Conservation (phyloP, 495 filamentous ascomycete species). For the Pyrenula massariospora region DNA sequence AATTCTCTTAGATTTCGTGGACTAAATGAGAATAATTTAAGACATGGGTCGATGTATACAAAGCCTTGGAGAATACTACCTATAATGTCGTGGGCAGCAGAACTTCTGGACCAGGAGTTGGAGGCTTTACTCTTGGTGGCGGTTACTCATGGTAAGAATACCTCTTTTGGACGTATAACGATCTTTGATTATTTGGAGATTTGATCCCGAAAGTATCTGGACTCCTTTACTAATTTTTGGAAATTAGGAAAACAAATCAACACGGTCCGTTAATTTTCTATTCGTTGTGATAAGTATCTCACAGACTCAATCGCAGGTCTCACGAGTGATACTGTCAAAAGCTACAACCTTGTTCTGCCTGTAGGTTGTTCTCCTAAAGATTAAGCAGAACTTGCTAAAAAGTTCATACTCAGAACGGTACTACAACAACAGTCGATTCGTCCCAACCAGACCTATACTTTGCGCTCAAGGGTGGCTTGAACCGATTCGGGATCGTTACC, state of each 20-base stretch:
- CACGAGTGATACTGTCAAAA: constrained; percentile 6
- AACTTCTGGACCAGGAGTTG: constrained; percentile 4
- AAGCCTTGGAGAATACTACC: constrained; percentile 2
- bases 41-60: constrained; percentile 7
- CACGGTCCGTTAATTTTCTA: constrained; percentile 1
- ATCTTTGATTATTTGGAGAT: too few relatives aligned
- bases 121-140: constrained; percentile 11
- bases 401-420: neutral
- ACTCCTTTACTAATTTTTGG: neutral
- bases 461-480: constrained; percentile 34
- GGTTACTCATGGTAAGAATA: constrained; percentile 6
- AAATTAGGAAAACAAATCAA: constrained; percentile 5
- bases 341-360: constrained; percentile 9
- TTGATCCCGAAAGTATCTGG: too few relatives aligned
- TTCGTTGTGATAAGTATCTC: neutral
- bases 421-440: neutral
- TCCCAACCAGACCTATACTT: constrained; percentile 22
- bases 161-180: neutral
- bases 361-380: constrained; percentile 5
- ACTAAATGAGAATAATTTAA: too few relatives aligned
- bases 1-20: too few relatives aligned
- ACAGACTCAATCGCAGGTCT: neutral
- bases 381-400: constrained; percentile 1
- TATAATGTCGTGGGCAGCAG: constrained; percentile 9
- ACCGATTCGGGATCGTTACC: constrained; percentile 34